Evolutionary conservation across 257 asterid species (phyloP).

Genomic region (Ophiorrhiza pumila): DNA sequence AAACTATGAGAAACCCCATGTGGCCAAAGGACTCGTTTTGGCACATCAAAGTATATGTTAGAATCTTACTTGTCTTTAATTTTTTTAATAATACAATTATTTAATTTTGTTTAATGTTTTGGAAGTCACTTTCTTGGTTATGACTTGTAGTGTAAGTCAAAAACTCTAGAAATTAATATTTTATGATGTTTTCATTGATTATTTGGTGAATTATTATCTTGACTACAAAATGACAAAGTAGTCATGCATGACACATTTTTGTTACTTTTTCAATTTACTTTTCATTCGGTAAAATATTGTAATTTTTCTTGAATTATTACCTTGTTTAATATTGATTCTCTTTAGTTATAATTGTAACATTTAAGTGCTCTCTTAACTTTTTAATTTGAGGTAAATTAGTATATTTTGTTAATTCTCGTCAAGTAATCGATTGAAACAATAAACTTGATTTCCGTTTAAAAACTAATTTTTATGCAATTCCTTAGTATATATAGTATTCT

Average conservation of each 20-base stretch:
- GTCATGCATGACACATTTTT: neutral
- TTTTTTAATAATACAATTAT: neutral
- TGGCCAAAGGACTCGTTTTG: slow-evolving; percentile 16
- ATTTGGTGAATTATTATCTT: slow-evolving; percentile 6
- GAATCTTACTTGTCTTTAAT: slow-evolving; percentile 6
- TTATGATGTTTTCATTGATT: slow-evolving; percentile 15
- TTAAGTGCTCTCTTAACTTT: no score
- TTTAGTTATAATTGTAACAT: no score
- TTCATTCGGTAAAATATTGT: no score
- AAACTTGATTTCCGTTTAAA: no score
- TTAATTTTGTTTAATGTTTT: neutral
- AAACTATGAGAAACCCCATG: neutral
- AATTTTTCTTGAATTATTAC: no score
- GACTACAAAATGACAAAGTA: slow-evolving; percentile 17
- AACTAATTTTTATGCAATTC: no score
- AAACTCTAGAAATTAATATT: neutral
- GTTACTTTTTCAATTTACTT: no score
- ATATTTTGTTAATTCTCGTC: no score
- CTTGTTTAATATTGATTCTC: no score
- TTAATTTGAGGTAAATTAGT: no score
- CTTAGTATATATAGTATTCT: no score
- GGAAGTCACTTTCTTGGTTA: slow-evolving; percentile 9
- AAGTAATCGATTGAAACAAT: no score
- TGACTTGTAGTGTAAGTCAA: slow-evolving; percentile 37
- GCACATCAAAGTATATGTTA: slow-evolving; percentile 9